phyloP scores from a whole-genome alignment of 305 asterid genomes.

The Nicotiana rustica region DNA sequence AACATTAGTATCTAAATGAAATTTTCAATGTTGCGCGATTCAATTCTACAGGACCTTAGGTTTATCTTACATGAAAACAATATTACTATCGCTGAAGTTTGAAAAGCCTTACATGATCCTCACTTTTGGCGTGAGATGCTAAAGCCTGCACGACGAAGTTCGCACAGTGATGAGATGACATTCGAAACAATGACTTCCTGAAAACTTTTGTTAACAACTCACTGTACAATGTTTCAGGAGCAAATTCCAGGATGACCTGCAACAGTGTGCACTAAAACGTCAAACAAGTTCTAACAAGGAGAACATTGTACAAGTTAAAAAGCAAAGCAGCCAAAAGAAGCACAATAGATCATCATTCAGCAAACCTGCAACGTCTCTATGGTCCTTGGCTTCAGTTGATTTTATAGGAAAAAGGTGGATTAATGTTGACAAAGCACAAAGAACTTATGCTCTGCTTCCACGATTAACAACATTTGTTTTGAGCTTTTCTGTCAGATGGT shows the following conservation, averaged over 20 bases:
- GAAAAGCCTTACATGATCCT: slow-evolving; percentile 69
- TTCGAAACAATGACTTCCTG: slow-evolving; percentile 61
- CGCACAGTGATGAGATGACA: slow-evolving; percentile 79
- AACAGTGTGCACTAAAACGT: slow-evolving; percentile 35
- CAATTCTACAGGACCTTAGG: not conserved
- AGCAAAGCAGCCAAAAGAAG: slow-evolving; percentile 17
- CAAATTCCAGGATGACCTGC: slow-evolving; percentile 94
- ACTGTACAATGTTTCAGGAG: slow-evolving; percentile 73
- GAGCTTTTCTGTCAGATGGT: slow-evolving; percentile 11
- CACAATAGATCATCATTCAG: not conserved
- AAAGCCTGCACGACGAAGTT: slow-evolving; percentile 91
- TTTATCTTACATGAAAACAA: not conserved
- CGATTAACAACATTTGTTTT: not conserved
- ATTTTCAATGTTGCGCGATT: not conserved
- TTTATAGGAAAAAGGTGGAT: slow-evolving; percentile 4
- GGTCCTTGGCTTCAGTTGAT: slow-evolving; percentile 20
- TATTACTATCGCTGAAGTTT: slow-evolving; percentile 9
- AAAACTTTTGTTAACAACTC: slow-evolving; percentile 68
- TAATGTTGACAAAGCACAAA: slow-evolving; percentile 8
- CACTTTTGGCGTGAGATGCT: slow-evolving; percentile 73
- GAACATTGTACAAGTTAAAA: not conserved
- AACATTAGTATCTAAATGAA: not conserved
- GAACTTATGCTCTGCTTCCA: not conserved
- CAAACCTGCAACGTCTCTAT: not conserved
- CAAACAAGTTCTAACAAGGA: not conserved